Conservation (phyloP, 2,329 filamentous ascomycete genomes). For the Aspergillus fumigatiaffinis region DNA sequence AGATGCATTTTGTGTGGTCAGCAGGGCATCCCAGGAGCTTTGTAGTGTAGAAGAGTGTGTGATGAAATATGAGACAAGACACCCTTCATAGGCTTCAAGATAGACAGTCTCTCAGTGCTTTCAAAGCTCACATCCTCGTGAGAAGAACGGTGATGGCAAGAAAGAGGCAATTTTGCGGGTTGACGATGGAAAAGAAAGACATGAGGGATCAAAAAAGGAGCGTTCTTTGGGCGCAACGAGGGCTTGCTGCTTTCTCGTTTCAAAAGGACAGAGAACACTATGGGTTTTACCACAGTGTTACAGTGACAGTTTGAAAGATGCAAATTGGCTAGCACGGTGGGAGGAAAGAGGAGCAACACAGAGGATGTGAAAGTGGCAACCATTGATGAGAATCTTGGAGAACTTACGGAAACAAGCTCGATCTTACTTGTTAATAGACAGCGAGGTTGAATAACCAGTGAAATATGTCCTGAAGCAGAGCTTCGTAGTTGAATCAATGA, state of each 20-base stretch:
- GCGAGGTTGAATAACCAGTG: no score
- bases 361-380: not conserved
- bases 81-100: not conserved
- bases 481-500: no score
- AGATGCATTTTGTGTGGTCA: not conserved
- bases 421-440: not conserved
- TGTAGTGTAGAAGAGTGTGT: not conserved
- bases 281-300: not conserved
- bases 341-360: not conserved
- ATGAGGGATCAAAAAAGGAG: not conserved
- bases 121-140: not conserved
- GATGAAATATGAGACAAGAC: not conserved
- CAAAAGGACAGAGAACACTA: not conserved
- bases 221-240: not conserved
- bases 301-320: not conserved
- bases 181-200: not conserved
- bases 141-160: not conserved
- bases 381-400: not conserved
- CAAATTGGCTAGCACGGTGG: not conserved
- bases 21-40: not conserved
- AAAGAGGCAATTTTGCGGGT: not conserved
- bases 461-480: no score
- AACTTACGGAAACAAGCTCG: not conserved
- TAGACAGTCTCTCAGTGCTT: not conserved
- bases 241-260: not conserved